These are phyloP conservation scores for Paramecium sonneborni DNA, from an alignment of 73 alveolate genomes.

Conservation along the genomic window DNA sequence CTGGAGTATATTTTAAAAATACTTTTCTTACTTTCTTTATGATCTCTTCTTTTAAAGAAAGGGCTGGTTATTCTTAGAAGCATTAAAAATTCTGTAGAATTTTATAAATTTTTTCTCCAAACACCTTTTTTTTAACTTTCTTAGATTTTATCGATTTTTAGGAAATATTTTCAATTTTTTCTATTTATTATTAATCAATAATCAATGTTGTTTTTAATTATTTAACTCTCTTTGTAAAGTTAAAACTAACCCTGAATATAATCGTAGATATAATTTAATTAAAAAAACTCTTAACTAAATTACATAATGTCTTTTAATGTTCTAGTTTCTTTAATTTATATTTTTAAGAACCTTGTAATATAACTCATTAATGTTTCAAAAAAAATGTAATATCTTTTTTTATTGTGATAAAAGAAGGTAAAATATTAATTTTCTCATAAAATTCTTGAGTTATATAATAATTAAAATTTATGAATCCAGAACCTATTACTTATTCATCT, in stretches of 20 bases:
- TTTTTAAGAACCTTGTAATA: too few relatives aligned
- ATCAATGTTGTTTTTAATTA: not conserved
- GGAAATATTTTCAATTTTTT: too few relatives aligned
- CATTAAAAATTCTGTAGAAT: constrained; percentile 38
- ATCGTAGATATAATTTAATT: not conserved
- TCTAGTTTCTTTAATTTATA: too few relatives aligned
- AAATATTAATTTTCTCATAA: not conserved
- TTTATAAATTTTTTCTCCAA: constrained; percentile 32
- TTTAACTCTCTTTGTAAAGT: not conserved
- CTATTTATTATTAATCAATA: not conserved
- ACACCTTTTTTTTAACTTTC: not conserved
- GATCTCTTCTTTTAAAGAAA: constrained; percentile 3
- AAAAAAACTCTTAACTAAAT: too few relatives aligned
- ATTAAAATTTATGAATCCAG: constrained; percentile 27
- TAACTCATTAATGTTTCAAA: too few relatives aligned
- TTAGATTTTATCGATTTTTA: too few relatives aligned
- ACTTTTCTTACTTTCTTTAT: not conserved
- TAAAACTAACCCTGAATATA: not conserved
- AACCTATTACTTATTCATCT: constrained; percentile 51
- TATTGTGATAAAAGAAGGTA: not conserved
- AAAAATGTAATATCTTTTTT: not conserved
- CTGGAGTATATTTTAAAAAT: constrained; percentile 50
- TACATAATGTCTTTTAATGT: too few relatives aligned
- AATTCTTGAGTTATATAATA: not conserved
- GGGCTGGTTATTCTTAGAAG: not conserved